A percentile compares a stretch with the other conserved stretches of the same genome.
Conservation (phyloP, 2,329 filamentous ascomycete genomes). For the Pestalotiopsis sp. region DNA sequence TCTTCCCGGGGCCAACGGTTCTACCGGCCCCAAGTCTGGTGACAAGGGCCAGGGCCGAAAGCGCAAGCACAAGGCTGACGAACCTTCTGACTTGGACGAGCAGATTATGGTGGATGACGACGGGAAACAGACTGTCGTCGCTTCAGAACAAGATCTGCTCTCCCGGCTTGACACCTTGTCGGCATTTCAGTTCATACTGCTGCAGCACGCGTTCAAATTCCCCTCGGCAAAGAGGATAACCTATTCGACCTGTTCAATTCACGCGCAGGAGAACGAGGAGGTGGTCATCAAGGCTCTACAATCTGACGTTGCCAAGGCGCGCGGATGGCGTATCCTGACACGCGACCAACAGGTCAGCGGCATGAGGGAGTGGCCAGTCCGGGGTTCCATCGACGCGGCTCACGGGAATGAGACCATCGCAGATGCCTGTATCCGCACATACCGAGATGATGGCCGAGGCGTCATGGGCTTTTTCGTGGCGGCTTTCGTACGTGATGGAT, state of each 20-base stretch:
- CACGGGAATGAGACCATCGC: constrained; percentile 56
- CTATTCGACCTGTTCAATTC: constrained; percentile 92
- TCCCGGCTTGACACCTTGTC: constrained; percentile 74
- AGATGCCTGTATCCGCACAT: constrained; percentile 80
- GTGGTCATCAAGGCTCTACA: constrained; percentile 75
- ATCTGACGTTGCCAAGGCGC: constrained; percentile 65
- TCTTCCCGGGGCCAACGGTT: constrained; percentile 47
- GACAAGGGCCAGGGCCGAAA: constrained; percentile 40
- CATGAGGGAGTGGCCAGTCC: constrained; percentile 74
- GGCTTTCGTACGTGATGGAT: constrained; percentile 70
- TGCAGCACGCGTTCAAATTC: constrained; percentile 85
- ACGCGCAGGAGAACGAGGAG: constrained; percentile 84
- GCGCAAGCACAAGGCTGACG: constrained; percentile 46
- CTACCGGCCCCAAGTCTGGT: constrained; percentile 42
- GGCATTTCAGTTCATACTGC: constrained; percentile 77
- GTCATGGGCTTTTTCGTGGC: constrained; percentile 96
- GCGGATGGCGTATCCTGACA: constrained; percentile 78
- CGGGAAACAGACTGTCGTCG: constrained; percentile 53
- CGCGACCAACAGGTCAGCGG: constrained; percentile 76
- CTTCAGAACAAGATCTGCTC: constrained; percentile 58
- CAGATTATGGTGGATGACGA: constrained; percentile 57
- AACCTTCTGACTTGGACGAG: constrained; percentile 25
- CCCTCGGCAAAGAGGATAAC: constrained; percentile 75
- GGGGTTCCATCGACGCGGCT: constrained; percentile 56
- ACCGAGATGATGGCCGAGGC: constrained; percentile 78